These are phyloP conservation scores for Elongisporangium anandrum DNA, from an alignment of 352 stramenopile genomes.

Conservation along the genomic window DNA sequence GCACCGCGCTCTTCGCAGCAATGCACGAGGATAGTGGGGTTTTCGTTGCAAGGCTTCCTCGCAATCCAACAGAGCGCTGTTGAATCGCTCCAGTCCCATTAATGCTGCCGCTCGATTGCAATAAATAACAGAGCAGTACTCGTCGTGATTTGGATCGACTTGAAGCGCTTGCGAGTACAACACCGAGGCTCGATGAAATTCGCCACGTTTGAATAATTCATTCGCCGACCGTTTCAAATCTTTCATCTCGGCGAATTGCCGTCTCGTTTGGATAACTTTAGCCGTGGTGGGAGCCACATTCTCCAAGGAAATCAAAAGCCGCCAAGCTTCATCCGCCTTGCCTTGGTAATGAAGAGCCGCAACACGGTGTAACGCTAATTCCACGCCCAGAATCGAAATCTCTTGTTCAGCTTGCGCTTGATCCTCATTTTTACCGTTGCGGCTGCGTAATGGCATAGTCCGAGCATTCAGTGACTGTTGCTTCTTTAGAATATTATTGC, in stretches of 20 bases:
- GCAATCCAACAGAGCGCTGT: slow-evolving; percentile 69
- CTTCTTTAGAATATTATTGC: slow-evolving; percentile 43
- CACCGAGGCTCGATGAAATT: slow-evolving; percentile 45
- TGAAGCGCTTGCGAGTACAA: slow-evolving; percentile 65
- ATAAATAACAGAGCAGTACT: slow-evolving; percentile 74
- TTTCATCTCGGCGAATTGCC: slow-evolving; percentile 60
- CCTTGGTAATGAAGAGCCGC: slow-evolving; percentile 71
- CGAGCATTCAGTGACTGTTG: slow-evolving; percentile 22
- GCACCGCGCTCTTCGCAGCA: slow-evolving; percentile 69
- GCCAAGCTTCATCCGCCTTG: slow-evolving; percentile 55
- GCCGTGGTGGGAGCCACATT: slow-evolving; percentile 58
- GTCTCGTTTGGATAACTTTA: slow-evolving; percentile 69
- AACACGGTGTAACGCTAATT: slow-evolving; percentile 53
- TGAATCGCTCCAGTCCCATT: slow-evolving; percentile 65
- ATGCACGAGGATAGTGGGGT: slow-evolving; percentile 42
- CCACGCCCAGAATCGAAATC: slow-evolving; percentile 49
- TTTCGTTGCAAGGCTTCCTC: slow-evolving; percentile 66
- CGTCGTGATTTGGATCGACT: slow-evolving; percentile 61
- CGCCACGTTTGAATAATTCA: slow-evolving; percentile 48
- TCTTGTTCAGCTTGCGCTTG: slow-evolving; percentile 24
- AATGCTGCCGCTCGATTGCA: slow-evolving; percentile 79
- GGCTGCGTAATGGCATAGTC: not conserved
- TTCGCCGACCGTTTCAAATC: slow-evolving; percentile 68
- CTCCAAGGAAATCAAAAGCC: slow-evolving; percentile 53
- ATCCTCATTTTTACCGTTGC: not conserved